Evolutionary conservation across 1,139 yeast genomes (phyloP).

Genomic region (Sugiyamaella xylanicola): DNA sequence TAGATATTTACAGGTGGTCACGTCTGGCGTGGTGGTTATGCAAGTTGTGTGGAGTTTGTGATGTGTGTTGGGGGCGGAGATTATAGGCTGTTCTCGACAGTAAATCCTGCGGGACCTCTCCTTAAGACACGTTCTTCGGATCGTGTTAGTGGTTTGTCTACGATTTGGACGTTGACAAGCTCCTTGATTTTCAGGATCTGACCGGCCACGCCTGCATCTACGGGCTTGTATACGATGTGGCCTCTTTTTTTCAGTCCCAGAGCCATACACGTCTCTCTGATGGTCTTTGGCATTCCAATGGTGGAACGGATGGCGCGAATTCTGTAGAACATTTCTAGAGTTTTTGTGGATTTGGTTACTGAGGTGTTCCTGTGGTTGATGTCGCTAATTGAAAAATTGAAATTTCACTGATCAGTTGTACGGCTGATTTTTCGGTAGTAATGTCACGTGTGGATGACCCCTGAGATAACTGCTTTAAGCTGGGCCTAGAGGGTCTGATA

Average conservation of each 20-base stretch:
- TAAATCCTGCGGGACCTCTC: conserved; percentile 38
- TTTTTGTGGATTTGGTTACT: neutral
- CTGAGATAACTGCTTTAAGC: too few relatives aligned
- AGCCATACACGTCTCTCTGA: conserved; percentile 64
- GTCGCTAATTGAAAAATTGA: conserved; percentile 8
- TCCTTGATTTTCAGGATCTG: conserved; percentile 83
- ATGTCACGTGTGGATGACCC: too few relatives aligned
- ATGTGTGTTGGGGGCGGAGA: neutral
- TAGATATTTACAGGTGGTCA: conserved; percentile 9
- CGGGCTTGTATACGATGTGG: conserved; percentile 69
- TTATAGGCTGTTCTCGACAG: conserved; percentile 28
- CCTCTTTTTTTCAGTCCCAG: conserved; percentile 79
- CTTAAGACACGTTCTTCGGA: conserved; percentile 40
- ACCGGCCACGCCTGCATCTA: conserved; percentile 82
- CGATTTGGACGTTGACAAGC: conserved; percentile 80
- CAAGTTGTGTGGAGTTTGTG: neutral
- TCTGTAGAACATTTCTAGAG: conserved; percentile 52
- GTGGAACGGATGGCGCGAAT: conserved; percentile 79
- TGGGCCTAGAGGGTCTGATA: too few relatives aligned
- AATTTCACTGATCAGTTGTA: conserved; percentile 1
- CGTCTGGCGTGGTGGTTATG: neutral
- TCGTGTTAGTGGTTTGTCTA: conserved; percentile 47
- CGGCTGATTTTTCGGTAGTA: too few relatives aligned
- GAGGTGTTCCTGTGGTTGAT: neutral
- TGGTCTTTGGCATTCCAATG: conserved; percentile 77